These are phyloP conservation scores for Pyrenochaeta sp. DNA, from an alignment of 2,329 filamentous ascomycete genomes.

Conservation along the genomic window DNA sequence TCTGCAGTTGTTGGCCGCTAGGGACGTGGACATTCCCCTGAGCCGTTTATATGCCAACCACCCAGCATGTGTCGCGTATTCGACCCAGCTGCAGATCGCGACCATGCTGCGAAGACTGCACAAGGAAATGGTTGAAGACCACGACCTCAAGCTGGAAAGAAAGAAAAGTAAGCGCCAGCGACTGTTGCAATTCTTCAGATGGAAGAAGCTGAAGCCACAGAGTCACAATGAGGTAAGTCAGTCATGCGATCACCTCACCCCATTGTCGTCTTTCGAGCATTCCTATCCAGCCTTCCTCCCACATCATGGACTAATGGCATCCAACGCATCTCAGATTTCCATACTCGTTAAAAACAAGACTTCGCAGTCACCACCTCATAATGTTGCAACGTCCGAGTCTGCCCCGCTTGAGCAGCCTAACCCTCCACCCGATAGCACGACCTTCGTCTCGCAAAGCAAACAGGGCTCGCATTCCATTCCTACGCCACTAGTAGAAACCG, in stretches of 20 bases:
- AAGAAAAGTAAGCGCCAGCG: slow-evolving; percentile 41
- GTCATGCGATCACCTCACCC: slow-evolving; percentile 23
- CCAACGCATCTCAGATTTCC: slow-evolving; percentile 23
- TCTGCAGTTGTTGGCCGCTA: slow-evolving; percentile 32
- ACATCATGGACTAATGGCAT: slow-evolving; percentile 25
- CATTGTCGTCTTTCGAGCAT: slow-evolving; percentile 2
- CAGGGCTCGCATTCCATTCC: slow-evolving; percentile 14
- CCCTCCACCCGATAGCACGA: slow-evolving; percentile 19
- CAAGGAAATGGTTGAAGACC: slow-evolving; percentile 26
- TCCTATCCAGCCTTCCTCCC: slow-evolving; percentile 3
- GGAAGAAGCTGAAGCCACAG: slow-evolving; percentile 32
- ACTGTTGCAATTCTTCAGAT: slow-evolving; percentile 40
- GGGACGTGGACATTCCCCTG: slow-evolving; percentile 27
- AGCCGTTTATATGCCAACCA: slow-evolving; percentile 21
- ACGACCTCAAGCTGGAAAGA: slow-evolving; percentile 26
- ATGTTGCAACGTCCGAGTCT: slow-evolving; percentile 16
- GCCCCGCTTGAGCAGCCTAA: slow-evolving; percentile 12
- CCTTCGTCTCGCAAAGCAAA: slow-evolving; percentile 14
- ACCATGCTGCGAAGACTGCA: slow-evolving; percentile 41
- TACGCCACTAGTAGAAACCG: slow-evolving; percentile 18
- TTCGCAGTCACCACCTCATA: slow-evolving; percentile 24
- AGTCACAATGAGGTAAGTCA: slow-evolving; percentile 22
- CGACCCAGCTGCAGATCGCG: slow-evolving; percentile 16
- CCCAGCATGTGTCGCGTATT: slow-evolving; percentile 29
- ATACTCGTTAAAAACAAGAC: slow-evolving; percentile 10